phyloP scores from a whole-genome alignment of 1,284 basidiomycete species.

The Apiotrichum siamense region DNA sequence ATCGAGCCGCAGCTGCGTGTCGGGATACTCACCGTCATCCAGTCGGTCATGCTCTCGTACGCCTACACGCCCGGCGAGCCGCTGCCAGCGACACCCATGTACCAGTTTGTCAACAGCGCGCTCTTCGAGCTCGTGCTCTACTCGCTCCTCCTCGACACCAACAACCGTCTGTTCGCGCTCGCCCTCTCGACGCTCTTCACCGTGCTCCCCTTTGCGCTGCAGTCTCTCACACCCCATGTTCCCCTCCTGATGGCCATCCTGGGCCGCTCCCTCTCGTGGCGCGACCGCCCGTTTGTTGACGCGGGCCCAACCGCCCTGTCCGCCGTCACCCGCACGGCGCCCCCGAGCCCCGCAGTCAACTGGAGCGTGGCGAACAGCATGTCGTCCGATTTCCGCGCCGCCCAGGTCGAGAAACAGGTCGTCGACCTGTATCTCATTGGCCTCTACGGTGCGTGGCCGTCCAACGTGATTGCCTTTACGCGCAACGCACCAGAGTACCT shows the following conservation, averaged over 20 bases:
- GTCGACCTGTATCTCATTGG: conserved; percentile 31
- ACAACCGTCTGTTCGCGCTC: conserved; percentile 36
- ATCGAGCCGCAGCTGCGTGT: conserved; percentile 17
- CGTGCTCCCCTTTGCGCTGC: conserved; percentile 35
- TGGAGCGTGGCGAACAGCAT: conserved; percentile 26
- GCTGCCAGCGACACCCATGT: conserved; percentile 22
- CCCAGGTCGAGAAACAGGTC: conserved; percentile 17
- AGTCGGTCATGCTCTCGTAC: conserved; percentile 22
- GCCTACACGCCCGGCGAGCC: conserved; percentile 26
- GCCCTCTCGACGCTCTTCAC: conserved; percentile 27
- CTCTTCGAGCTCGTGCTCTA: conserved; percentile 22
- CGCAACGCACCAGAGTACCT: conserved; percentile 38
- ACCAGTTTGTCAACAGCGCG: conserved; percentile 19
- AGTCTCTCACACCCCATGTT: conserved; percentile 24
- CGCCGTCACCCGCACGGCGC: conserved; percentile 28
- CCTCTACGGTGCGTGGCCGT: conserved; percentile 42
- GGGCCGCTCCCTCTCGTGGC: conserved; percentile 38
- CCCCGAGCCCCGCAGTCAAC: conserved; percentile 13
- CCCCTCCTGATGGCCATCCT: conserved; percentile 37
- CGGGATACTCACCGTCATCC: conserved; percentile 22
- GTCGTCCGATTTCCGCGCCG: not conserved
- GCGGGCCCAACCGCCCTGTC: conserved; percentile 11
- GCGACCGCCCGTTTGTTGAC: conserved; percentile 39
- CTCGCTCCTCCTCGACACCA: conserved; percentile 35
- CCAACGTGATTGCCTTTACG: conserved; percentile 41